Evolutionary conservation across 352 stramenopile species (phyloP).

Genomic region (Aphanomyces astaci): DNA sequence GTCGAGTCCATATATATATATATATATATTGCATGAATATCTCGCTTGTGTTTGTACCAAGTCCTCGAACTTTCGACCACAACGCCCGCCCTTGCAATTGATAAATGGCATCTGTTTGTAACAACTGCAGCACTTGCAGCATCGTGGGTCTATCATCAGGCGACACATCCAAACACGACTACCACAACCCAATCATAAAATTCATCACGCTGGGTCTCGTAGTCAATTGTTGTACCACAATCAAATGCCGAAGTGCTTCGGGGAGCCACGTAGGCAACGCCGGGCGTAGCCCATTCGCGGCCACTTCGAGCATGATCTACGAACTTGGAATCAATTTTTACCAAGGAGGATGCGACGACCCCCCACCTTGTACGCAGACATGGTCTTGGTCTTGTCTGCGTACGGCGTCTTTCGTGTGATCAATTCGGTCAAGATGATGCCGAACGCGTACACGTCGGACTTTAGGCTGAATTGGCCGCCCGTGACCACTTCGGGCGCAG

Average conservation of each 20-base stretch:
- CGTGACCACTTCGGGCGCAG: slow-evolving; percentile 27
- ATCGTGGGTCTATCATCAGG: not conserved
- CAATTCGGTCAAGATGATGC: slow-evolving; percentile 27
- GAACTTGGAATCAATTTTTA: too few relatives aligned
- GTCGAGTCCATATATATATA: too few relatives aligned
- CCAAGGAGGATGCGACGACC: too few relatives aligned
- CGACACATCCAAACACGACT: not conserved
- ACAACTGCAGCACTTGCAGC: not conserved
- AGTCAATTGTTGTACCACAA: not conserved
- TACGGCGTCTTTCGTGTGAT: slow-evolving; percentile 19
- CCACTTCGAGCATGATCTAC: slow-evolving; percentile 23
- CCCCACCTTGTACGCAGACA: slow-evolving; percentile 9
- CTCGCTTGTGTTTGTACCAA: too few relatives aligned
- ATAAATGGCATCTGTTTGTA: slow-evolving; percentile 5
- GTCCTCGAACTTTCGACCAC: not conserved
- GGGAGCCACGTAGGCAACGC: slow-evolving; percentile 5
- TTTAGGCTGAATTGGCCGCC: slow-evolving; percentile 26
- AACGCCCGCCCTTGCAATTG: not conserved
- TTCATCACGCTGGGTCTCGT: not conserved
- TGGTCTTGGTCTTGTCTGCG: not conserved
- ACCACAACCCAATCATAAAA: not conserved
- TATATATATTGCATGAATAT: too few relatives aligned
- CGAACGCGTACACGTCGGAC: slow-evolving; percentile 28
- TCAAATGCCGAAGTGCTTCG: not conserved
- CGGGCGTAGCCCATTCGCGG: slow-evolving; percentile 4